phyloP scores from a whole-genome alignment of 1,284 basidiomycete species.

The Papiliotrema nemorosa region DNA sequence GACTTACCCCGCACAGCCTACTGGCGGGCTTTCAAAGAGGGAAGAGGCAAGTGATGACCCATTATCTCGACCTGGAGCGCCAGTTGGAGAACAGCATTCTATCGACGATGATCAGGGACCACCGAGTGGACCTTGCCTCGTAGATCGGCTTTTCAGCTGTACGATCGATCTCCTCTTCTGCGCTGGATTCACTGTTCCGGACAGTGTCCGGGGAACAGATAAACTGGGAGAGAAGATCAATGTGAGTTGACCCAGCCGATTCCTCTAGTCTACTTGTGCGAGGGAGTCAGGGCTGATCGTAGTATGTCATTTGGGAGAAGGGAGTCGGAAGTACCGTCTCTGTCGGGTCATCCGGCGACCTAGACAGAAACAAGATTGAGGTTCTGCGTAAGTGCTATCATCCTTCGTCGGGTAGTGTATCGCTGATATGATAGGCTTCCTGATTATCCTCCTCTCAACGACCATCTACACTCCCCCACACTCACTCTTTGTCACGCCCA shows the following conservation, averaged over 20 bases:
- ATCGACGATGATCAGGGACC: conserved; percentile 41
- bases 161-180: conserved; percentile 82
- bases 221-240: conserved; percentile 70
- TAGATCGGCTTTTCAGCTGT: conserved; percentile 71
- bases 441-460: conserved; percentile 77
- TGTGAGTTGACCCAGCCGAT: conserved; percentile 22
- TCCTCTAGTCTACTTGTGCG: conserved; percentile 64
- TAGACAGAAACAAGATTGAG: conserved; percentile 78
- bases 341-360: conserved; percentile 62
- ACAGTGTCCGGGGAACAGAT: conserved; percentile 65
- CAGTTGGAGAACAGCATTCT: too few species aligned
- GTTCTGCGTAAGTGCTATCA: conserved; percentile 65
- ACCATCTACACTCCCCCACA: conserved; percentile 77
- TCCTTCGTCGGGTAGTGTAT: background rate
- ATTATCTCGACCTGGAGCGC: too few species aligned
- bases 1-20: too few species aligned
- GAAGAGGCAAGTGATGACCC: conserved; percentile 20
- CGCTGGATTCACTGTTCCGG: conserved; percentile 83
- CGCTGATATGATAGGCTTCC: conserved; percentile 49
- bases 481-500: conserved; percentile 65
- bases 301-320: conserved; percentile 69
- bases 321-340: conserved; percentile 78
- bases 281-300: conserved; percentile 4
- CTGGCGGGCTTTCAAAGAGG: conserved; percentile 11
- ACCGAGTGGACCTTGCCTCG: conserved; percentile 64